These are phyloP conservation scores for Cytospora piceicola DNA, from an alignment of 2,329 filamentous ascomycete genomes.

Conservation along the genomic window DNA sequence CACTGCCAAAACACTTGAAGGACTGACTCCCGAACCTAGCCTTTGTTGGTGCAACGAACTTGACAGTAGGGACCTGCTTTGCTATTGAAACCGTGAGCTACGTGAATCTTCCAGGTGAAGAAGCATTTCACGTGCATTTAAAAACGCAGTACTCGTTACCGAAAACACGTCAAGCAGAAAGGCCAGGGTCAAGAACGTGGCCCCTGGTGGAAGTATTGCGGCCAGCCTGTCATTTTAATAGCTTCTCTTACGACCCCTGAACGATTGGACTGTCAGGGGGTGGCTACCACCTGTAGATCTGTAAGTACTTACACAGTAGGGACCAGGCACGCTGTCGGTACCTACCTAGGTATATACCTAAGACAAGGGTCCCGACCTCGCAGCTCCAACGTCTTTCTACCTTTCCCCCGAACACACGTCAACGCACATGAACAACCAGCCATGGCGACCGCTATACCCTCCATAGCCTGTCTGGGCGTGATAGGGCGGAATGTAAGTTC, in stretches of 20 bases:
- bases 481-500: conserved; percentile 84
- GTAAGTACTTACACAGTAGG: too few species aligned
- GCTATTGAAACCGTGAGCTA: too few species aligned
- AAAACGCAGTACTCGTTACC: too few species aligned
- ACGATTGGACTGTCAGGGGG: not conserved
- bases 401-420: not conserved
- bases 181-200: not conserved
- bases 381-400: not conserved
- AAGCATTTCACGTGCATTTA: too few species aligned
- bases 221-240: not conserved
- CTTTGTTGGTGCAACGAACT: too few species aligned
- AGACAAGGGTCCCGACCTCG: not conserved
- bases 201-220: not conserved
- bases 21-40: too few species aligned
- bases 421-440: conserved; percentile 11
- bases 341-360: too few species aligned
- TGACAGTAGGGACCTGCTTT: too few species aligned
- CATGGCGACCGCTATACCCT: conserved; percentile 69
- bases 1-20: too few species aligned
- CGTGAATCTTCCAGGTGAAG: too few species aligned
- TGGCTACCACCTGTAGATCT: not conserved
- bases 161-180: too few species aligned
- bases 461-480: conserved; percentile 89
- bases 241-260: not conserved
- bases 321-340: not conserved